These are phyloP conservation scores for Cadophora sp. DNA, from an alignment of 2,329 filamentous ascomycete genomes.

Conservation along the genomic window DNA sequence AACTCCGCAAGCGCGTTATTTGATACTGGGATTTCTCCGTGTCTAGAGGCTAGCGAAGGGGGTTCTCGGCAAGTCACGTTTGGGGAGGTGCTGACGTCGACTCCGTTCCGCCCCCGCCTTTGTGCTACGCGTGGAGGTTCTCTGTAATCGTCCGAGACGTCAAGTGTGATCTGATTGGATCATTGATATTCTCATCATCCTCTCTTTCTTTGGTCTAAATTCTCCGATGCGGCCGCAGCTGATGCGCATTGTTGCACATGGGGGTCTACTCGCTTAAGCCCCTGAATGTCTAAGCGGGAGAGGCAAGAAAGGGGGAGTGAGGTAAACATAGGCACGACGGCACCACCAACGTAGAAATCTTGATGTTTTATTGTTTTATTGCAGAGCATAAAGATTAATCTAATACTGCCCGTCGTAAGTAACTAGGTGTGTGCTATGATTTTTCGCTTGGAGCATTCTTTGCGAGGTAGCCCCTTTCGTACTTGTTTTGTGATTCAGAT, in stretches of 20 bases:
- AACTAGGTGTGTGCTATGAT: too few species aligned
- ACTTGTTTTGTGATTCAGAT: too few species aligned
- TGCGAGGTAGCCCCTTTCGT: too few species aligned
- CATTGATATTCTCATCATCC: background rate
- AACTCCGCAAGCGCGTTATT: background rate
- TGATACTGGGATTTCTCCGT: background rate
- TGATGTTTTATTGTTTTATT: too few species aligned
- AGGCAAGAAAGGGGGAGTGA: background rate
- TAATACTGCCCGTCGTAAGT: too few species aligned
- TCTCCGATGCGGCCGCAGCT: constrained; percentile 12
- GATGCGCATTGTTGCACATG: background rate
- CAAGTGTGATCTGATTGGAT: background rate
- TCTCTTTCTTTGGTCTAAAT: background rate
- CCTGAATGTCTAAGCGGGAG: background rate
- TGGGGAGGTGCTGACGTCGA: too few species aligned
- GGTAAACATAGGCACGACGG: background rate
- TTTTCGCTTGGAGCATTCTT: too few species aligned
- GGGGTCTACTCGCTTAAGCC: background rate
- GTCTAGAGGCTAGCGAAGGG: background rate
- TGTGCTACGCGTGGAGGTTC: too few species aligned
- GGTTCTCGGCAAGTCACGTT: background rate
- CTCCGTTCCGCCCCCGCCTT: too few species aligned
- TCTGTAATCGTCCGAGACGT: too few species aligned
- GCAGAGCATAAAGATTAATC: too few species aligned
- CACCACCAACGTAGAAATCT: too few species aligned